Evolutionary conservation across 331 rosid genomes (phyloP).

Genomic region (Cucumis variabilis): DNA sequence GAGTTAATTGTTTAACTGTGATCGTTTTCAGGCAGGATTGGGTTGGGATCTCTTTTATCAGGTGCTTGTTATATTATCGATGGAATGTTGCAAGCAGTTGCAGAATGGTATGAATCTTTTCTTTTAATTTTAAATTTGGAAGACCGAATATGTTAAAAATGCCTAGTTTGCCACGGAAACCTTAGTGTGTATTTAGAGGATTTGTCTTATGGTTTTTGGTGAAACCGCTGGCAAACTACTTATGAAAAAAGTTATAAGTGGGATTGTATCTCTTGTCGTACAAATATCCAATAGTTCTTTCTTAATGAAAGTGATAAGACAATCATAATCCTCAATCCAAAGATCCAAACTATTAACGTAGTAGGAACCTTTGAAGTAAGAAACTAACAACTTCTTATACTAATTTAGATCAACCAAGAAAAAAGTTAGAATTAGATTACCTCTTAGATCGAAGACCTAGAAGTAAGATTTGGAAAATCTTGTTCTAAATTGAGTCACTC

Average conservation of each 20-base stretch:
- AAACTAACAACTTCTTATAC: no score
- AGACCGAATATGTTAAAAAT: background rate
- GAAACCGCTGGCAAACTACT: background rate
- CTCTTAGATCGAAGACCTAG: no score
- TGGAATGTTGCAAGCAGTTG: conserved; percentile 97
- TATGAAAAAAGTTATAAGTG: background rate
- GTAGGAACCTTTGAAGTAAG: no score
- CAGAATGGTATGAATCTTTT: conserved; percentile 77
- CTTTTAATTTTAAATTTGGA: background rate
- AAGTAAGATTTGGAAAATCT: no score
- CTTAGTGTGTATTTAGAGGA: background rate
- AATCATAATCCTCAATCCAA: no score
- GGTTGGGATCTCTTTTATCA: conserved; percentile 88
- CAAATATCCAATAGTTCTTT: background rate
- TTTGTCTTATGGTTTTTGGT: background rate
- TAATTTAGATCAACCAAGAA: no score
- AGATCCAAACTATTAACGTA: no score
- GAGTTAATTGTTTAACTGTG: conserved; percentile 8
- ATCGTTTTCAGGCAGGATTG: conserved; percentile 70
- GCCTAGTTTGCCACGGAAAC: background rate
- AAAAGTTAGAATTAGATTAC: no score
- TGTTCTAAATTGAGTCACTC: no score
- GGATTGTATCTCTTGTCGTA: background rate
- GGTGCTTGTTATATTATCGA: conserved; percentile 91
- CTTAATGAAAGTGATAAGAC: no score